phyloP scores from a whole-genome alignment of 768 basidiomycete genomes.

The Tylopilus felleus region DNA sequence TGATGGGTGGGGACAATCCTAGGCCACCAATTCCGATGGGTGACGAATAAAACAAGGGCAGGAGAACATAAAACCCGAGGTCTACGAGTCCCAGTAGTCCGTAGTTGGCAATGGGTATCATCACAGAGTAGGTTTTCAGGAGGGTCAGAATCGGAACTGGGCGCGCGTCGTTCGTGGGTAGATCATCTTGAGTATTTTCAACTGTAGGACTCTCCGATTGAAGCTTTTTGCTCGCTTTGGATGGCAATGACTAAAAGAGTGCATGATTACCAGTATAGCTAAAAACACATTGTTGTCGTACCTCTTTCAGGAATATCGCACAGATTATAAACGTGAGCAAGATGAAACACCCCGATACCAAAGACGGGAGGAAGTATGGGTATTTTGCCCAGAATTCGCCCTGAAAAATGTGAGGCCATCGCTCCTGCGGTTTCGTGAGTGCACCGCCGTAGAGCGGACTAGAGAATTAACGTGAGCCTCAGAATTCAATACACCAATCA shows the following conservation, averaged over 20 bases:
- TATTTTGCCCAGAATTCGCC: conserved; percentile 36
- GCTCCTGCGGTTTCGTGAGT: conserved; percentile 53
- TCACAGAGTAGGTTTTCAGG: conserved; percentile 28
- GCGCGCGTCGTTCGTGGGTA: background rate
- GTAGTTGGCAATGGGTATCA: conserved; percentile 44
- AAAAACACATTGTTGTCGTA: conserved; percentile 10
- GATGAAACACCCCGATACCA: conserved; percentile 18
- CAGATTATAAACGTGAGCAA: conserved; percentile 17
- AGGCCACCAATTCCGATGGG: conserved; percentile 43
- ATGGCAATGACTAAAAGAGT: conserved; percentile 24
- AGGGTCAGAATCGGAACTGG: conserved; percentile 35
- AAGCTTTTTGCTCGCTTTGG: background rate
- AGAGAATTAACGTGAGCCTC: background rate
- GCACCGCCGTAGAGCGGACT: conserved; percentile 60
- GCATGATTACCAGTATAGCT: background rate
- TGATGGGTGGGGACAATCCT: conserved; percentile 37
- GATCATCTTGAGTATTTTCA: background rate
- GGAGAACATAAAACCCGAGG: conserved; percentile 36
- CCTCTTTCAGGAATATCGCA: conserved; percentile 30
- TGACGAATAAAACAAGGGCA: conserved; percentile 45
- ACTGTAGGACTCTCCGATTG: background rate
- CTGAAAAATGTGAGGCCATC: conserved; percentile 47
- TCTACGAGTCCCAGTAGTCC: conserved; percentile 41
- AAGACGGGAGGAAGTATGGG: conserved; percentile 39
- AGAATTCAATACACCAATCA: background rate